Base-by-base conservation (phyloP, 495 filamentous ascomycete genomes). In the Glarea lozoyensis region DNA sequence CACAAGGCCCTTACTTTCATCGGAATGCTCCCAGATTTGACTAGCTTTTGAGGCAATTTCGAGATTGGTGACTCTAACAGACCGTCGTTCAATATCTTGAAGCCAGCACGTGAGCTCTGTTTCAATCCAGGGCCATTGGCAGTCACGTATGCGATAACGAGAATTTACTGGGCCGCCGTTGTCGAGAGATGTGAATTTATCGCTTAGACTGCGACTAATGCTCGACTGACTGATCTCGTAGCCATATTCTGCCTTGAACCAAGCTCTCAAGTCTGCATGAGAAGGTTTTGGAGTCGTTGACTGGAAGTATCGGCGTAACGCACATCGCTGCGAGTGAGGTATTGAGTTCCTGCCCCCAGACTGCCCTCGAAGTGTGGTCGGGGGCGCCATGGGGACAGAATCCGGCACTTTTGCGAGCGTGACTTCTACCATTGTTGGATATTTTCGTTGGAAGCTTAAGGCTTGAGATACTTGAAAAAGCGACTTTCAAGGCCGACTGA, bases 61-160 rank as follows among this genome's bases (percentile, higher is more conserved):
- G 22, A 40, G 24, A 18, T 46, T 46, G 5, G 43, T 20, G n/a
- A 46, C 36, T 22, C 18, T 46, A 32, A 15, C 37, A 10, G 23
- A 30, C 36, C 4, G 22, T 21, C 23, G 19, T 19, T 46, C 43
- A 3, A 40, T 27, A 19, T 10, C 24, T 4, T 39, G 24, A 21
- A 46, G 36, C 43, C 43, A 46, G 15, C 40, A 34, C 6, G 35
- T 31, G 24, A 46, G 36, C 43, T 2, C 17, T 10, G 4, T 12
- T 7, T 46, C 43, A 13, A 46, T 22, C 35, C 25, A 30, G 33
- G 43, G 43, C 43, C 43, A 46, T 40, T 46, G 43, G 24, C 43
- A 39, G 25, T 23, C 22, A 10, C 43, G 43, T 20, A 40, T 33
- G 33, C 43, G 43, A 20, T 31, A 31, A 22, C 40, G 31, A 31